Evolutionary conservation across 495 filamentous ascomycete genomes (phyloP), one percentile per base, ranked within the genome.

Genomic region (Podospora pseudocomata): DNA sequence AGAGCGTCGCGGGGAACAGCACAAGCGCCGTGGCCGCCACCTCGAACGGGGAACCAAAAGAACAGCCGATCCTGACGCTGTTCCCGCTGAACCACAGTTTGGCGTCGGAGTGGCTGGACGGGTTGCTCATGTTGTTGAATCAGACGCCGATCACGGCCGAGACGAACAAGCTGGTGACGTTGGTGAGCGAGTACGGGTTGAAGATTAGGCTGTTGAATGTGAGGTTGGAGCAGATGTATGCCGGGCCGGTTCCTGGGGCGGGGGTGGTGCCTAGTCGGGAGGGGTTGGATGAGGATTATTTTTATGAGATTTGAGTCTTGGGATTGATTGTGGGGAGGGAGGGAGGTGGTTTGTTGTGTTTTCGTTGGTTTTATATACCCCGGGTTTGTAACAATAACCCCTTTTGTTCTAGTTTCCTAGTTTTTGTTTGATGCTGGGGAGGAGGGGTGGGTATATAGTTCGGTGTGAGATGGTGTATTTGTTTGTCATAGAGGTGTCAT

Each of bases 131-230:
- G 93, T 80, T 99, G 55, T 84, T 99, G 34, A 92, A 93, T 75
- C 95, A 99, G 75, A 88, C 93, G 56, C 95, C 95, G 13, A 97
- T 99, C 77, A 99, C 96, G n/a, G 85, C 91, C 23, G 94, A 98
- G 78, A 98, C 95, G 5, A 91, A 87, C 71, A 95, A 94, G 75
- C 80, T 98, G 63, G 90, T 97, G 65, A 86, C 89, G 53, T 79
- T 97, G 71, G 89, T 99, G 30, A 86, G 87, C 70, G 90, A 94
- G 70, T 98, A 97, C 74, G 94, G 96, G 4, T 79, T 97, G 53
- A 96, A 96, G 83, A 96, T 99, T 65, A 83, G 96, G 44, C 76
- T 99, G 70, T 81, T 99, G 67, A 99, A 99, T 80, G 91, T 99
- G 54, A 82, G 92, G 67, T 89, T 96, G 77, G 92, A 96, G 73